Evolutionary conservation across 129 eudicot species (phyloP).

Genomic region (Centaurea solstitialis): DNA sequence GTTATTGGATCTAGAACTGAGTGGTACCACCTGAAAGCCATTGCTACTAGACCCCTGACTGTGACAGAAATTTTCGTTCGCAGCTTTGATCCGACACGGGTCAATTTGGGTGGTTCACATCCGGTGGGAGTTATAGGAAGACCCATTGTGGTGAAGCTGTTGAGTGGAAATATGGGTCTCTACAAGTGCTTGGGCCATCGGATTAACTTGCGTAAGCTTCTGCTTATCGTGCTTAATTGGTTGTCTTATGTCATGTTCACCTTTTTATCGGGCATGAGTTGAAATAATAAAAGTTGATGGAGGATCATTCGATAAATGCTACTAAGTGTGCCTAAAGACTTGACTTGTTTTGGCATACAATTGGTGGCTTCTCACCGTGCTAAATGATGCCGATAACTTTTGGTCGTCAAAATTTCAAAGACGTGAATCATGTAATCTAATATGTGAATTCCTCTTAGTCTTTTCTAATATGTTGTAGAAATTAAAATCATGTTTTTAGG

Average conservation of each 20-base stretch:
- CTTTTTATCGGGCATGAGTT: conserved; percentile 14
- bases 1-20: conserved; percentile 97
- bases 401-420: neutral
- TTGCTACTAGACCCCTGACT: conserved; percentile 32
- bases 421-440: conserved; percentile 13
- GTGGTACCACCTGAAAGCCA: conserved; percentile 67
- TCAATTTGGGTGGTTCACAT: conserved; percentile 16
- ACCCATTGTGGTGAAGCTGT: conserved; percentile 50
- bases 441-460: neutral
- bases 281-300: conserved; percentile 8
- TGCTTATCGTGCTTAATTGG: neutral
- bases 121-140: conserved; percentile 25
- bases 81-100: conserved; percentile 19
- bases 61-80: conserved; percentile 15
- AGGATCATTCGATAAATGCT: too few relatives aligned
- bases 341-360: conserved; percentile 11
- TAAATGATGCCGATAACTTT: neutral
- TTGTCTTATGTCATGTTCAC: conserved; percentile 13
- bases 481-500: neutral
- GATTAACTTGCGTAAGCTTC: conserved; percentile 24
- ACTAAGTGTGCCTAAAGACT: too few relatives aligned
- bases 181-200: conserved; percentile 49
- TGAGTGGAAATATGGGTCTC: conserved; percentile 51
- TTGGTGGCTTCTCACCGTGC: neutral
- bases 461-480: neutral